Evolutionary conservation across 2,329 filamentous ascomycete genomes (phyloP).

Genomic region (Monosporascus sp.): DNA sequence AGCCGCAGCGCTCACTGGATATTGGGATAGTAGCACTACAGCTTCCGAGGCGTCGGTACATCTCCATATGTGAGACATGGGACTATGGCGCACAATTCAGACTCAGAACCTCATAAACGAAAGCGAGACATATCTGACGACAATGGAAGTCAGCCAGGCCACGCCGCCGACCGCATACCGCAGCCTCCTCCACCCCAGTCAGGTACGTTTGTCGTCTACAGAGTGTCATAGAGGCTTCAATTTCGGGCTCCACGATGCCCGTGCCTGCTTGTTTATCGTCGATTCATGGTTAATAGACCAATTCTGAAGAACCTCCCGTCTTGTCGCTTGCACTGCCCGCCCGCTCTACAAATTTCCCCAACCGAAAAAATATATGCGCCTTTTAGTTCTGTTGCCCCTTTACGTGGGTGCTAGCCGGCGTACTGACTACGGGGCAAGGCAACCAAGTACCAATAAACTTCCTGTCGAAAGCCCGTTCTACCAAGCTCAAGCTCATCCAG

Average conservation of each 20-base stretch:
- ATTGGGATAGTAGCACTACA: constrained; percentile 13
- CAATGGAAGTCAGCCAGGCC: constrained; percentile 31
- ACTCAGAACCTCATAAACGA: constrained; percentile 40
- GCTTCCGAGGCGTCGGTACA: constrained; percentile 10
- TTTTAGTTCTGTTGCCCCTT: background rate
- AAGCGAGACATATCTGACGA: constrained; percentile 43
- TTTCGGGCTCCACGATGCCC: no score
- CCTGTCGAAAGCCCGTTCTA: constrained; percentile 38
- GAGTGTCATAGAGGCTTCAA: background rate
- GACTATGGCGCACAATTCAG: constrained; percentile 38
- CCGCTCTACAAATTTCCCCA: background rate
- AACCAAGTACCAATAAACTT: constrained; percentile 46
- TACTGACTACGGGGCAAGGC: constrained; percentile 24
- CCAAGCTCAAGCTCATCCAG: constrained; percentile 46
- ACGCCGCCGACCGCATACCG: constrained; percentile 35
- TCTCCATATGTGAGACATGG: constrained; percentile 16
- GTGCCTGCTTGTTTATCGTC: no score
- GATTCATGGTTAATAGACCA: background rate
- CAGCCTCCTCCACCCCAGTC: constrained; percentile 40
- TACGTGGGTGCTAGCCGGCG: background rate
- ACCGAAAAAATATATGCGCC: background rate
- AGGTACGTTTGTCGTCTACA: constrained; percentile 33
- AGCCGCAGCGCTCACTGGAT: constrained; percentile 13
- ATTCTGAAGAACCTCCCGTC: no score
- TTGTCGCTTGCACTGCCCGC: no score